phyloP scores from a whole-genome alignment of 441 rosid species.

The Bruguiera hainesii region DNA sequence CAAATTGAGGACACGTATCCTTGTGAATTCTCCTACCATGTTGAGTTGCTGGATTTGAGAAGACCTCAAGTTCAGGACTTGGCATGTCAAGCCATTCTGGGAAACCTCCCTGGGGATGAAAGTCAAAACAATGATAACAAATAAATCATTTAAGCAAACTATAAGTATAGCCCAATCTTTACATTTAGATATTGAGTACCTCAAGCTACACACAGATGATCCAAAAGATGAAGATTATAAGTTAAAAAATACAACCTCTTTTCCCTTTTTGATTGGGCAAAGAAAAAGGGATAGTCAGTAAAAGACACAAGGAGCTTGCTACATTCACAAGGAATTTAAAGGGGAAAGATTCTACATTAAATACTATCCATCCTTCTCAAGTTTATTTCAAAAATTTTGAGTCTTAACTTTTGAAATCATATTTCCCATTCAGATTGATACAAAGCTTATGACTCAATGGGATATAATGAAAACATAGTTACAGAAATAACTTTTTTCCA shows the following conservation, averaged over 20 bases:
- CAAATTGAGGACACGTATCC: constrained; percentile 60
- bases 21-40: constrained; percentile 65
- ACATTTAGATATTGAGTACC: background rate
- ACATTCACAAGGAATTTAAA: background rate
- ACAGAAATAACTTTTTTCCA: too few relatives aligned
- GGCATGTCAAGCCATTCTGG: constrained; percentile 64
- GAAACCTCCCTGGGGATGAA: constrained; percentile 57
- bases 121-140: constrained; percentile 20
- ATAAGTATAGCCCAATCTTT: background rate
- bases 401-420: too few relatives aligned
- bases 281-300: background rate
- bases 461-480: too few relatives aligned
- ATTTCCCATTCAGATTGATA: too few relatives aligned
- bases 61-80: constrained; percentile 64
- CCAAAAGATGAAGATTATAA: background rate
- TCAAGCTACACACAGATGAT: background rate
- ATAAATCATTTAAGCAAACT: background rate
- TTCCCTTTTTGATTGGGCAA: too few relatives aligned
- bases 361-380: background rate
- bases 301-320: background rate
- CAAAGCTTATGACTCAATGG: too few relatives aligned
- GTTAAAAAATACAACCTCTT: background rate
- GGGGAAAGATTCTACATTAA: background rate
- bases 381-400: too few relatives aligned
- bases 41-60: constrained; percentile 66